Conservation (phyloP, 257 asterid species). For the Solanum chaucha region DNA sequence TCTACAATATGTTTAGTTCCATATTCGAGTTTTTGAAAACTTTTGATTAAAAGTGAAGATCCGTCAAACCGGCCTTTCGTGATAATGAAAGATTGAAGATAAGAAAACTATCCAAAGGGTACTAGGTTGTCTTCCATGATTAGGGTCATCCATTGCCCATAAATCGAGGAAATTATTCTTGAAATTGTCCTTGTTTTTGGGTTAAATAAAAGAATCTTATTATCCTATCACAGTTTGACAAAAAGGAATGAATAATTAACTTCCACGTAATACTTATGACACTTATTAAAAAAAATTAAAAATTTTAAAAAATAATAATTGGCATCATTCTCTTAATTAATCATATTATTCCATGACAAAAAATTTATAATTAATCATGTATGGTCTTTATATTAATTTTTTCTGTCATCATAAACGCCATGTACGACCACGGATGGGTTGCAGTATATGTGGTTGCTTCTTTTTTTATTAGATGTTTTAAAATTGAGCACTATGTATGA, state of each 20-base stretch:
- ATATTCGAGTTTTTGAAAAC: background rate
- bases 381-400: background rate
- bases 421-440: no score
- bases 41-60: background rate
- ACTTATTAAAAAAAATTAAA: background rate
- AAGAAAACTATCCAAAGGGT: background rate
- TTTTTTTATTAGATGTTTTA: no score
- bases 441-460: no score
- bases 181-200: background rate
- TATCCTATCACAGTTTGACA: background rate
- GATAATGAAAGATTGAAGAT: background rate
- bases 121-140: background rate
- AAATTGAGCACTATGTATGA: no score
- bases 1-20: no score
- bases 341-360: background rate
- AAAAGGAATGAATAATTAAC: background rate
- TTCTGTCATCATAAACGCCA: background rate
- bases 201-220: background rate
- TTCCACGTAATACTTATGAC: background rate
- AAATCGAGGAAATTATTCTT: background rate
- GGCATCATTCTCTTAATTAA: background rate
- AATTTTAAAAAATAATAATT: no score
- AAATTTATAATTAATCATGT: background rate
- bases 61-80: background rate
- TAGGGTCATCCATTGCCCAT: background rate